phyloP scores from a whole-genome alignment of 306 rosid genomes.

The Carpinus fangiana region DNA sequence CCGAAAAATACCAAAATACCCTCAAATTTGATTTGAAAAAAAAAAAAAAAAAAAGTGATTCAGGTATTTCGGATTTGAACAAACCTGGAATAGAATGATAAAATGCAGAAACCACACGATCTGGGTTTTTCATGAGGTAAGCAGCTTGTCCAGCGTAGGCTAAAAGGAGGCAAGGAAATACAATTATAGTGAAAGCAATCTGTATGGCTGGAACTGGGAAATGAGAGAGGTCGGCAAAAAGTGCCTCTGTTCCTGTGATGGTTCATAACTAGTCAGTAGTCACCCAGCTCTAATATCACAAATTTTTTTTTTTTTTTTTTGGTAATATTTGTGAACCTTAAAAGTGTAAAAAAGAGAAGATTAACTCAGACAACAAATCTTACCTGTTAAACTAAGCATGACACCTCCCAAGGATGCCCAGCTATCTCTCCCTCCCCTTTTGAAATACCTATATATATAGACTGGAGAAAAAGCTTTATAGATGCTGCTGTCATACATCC shows the following conservation, averaged over 20 bases:
- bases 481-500: slow-evolving; percentile 67
- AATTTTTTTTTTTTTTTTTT: too few species aligned
- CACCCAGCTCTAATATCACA: slow-evolving; percentile 13
- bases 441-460: slow-evolving; percentile 72
- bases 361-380: slow-evolving; percentile 6
- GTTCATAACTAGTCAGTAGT: slow-evolving; percentile 27
- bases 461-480: slow-evolving; percentile 86
- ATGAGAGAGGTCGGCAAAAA: slow-evolving; percentile 91
- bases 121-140: slow-evolving; percentile 58
- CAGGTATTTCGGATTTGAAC: slow-evolving; percentile 9
- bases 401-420: slow-evolving; percentile 98
- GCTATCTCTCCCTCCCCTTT: slow-evolving; percentile 63
- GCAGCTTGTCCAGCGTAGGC: slow-evolving; percentile 99
- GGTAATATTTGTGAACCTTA: background rate
- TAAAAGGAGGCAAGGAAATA: slow-evolving; percentile 94
- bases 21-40: too few species aligned
- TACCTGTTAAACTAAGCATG: slow-evolving; percentile 97
- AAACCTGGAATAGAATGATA: slow-evolving; percentile 92
- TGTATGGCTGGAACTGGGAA: slow-evolving; percentile 94
- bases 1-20: too few species aligned
- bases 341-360: background rate
- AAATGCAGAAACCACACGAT: slow-evolving; percentile 53
- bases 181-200: slow-evolving; percentile 83
- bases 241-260: slow-evolving; percentile 94
- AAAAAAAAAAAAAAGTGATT: too few species aligned